Base-by-base conservation (phyloP, 116 monocot genomes). In the Cymodocea nodosa region DNA sequence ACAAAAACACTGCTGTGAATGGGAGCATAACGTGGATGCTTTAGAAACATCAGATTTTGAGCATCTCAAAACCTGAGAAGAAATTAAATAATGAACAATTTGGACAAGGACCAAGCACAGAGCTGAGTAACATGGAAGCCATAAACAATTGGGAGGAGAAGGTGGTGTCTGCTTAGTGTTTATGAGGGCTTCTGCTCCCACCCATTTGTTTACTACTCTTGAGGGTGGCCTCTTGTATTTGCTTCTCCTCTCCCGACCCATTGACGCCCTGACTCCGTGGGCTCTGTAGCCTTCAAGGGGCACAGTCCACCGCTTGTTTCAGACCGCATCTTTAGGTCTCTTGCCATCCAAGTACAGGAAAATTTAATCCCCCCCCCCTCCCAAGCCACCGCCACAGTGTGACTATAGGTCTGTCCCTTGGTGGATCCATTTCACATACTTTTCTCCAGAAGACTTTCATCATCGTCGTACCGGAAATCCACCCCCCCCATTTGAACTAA, bases 151-250 rank as follows among this genome's bases (percentile, higher is more conserved):
- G 12, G 24, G 59, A 59, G 14, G 3, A 0, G 24, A 20, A 25
- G 10, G 20, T 59, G 59, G 59, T 59, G 24, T 23, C 20, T 23
- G 59, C 0, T 59, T 25, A 10, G 59, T 59, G 25, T 20, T 59
- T 54, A 59, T 59, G 44, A 4, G 2, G 0, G 11, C 5, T 44
- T 44, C 44, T 44, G 44, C 44, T 44, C 44, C 44, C 44, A 8
- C 44, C 44, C 11, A 44, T 44, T 59, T 23, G 59, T 59, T 59
- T 59, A 59, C 59, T 59, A 59, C 22, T 25, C 59, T 23, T 59
- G 20, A 59, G 59, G 24, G 59, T 59, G 59, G 22, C 24, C 24
- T 59, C 12, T 25, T 59, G 18, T 8, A 11, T 25, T 8, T 23
- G 24, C 59, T 25, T 25, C 25, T 25, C 10, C 59, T 23, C 24